phyloP scores from a whole-genome alignment of 1,139 yeast species.

The Scheffersomyces segobiensis region DNA sequence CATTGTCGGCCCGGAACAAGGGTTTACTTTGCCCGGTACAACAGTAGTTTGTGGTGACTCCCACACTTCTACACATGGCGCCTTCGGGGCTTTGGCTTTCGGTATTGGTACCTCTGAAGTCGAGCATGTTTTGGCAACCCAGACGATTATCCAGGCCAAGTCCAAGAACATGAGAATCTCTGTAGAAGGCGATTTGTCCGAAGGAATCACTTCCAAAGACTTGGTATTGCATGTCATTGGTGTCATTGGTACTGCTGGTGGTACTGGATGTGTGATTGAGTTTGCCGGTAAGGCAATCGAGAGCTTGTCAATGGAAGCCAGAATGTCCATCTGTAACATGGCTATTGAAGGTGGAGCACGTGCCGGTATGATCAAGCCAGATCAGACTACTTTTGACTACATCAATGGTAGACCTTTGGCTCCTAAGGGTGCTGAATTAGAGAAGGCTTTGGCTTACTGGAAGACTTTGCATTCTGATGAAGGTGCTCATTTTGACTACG shows the following conservation, averaged over 20 bases:
- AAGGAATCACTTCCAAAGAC: constrained; percentile 95
- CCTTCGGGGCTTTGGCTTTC: constrained; percentile 96
- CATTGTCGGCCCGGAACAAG: constrained; percentile 98
- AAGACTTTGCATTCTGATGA: constrained; percentile 80
- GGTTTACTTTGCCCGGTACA: constrained; percentile 96
- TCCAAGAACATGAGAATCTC: constrained; percentile 92
- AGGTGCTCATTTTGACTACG: constrained; percentile 86
- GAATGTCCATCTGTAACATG: constrained; percentile 99
- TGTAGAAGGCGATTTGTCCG: constrained; percentile 77
- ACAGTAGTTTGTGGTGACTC: constrained; percentile 99
- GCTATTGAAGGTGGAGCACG: constrained; percentile 98
- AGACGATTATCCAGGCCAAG: constrained; percentile 90
- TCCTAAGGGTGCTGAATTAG: constrained; percentile 93
- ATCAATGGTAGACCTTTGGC: constrained; percentile 93
- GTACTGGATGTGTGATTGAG: constrained; percentile 96
- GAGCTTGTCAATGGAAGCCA: constrained; percentile 91
- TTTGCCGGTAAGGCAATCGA: constrained; percentile 95
- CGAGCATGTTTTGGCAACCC: constrained; percentile 97
- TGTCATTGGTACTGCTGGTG: constrained; percentile 98
- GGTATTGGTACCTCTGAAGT: constrained; percentile 99
- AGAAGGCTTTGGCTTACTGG: constrained; percentile 91
- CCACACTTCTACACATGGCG: constrained; percentile 98
- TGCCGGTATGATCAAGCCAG: constrained; percentile 99
- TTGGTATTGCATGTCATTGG: constrained; percentile 92
- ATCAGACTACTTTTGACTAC: constrained; percentile 81